Conservation (phyloP, 495 filamentous ascomycete genomes). For the Jackrogersella multiformis region DNA sequence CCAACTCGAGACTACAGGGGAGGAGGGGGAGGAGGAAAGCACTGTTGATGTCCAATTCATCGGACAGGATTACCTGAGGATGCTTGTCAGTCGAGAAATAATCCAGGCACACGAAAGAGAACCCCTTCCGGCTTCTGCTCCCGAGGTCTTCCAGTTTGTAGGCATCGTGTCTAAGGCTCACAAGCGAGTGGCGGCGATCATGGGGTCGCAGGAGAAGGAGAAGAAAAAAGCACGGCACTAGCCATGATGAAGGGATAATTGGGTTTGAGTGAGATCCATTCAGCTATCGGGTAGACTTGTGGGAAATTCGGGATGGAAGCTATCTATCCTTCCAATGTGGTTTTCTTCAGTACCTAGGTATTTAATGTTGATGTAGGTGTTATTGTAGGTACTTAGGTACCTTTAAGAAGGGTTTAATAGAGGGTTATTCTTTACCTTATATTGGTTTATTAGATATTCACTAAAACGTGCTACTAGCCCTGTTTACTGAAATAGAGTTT, state of each 20-base stretch:
- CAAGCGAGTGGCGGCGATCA: too few relatives aligned
- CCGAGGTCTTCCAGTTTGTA: neutral
- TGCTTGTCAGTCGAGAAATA: neutral
- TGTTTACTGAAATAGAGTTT: neutral
- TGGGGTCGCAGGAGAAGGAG: too few relatives aligned
- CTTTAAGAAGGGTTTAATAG: too few relatives aligned
- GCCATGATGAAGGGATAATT: neutral
- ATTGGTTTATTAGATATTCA: neutral
- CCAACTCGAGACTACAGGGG: neutral
- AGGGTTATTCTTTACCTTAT: neutral
- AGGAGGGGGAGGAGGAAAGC: too few relatives aligned
- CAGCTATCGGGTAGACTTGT: too few relatives aligned
- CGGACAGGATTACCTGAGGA: neutral
- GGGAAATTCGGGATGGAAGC: too few relatives aligned
- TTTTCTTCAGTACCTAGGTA: too few relatives aligned
- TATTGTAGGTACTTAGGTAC: too few relatives aligned
- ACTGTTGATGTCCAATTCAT: neutral
- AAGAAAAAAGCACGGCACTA: neutral
- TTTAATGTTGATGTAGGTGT: too few relatives aligned
- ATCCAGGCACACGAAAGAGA: neutral
- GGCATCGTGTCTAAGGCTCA: too few relatives aligned
- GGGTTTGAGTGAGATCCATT: too few relatives aligned
- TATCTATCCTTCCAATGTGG: too few relatives aligned
- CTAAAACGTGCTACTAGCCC: neutral
- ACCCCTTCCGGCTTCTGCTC: neutral